Base-by-base conservation (phyloP, 352 stramenopile species). In the Globisporangium nagaii region DNA sequence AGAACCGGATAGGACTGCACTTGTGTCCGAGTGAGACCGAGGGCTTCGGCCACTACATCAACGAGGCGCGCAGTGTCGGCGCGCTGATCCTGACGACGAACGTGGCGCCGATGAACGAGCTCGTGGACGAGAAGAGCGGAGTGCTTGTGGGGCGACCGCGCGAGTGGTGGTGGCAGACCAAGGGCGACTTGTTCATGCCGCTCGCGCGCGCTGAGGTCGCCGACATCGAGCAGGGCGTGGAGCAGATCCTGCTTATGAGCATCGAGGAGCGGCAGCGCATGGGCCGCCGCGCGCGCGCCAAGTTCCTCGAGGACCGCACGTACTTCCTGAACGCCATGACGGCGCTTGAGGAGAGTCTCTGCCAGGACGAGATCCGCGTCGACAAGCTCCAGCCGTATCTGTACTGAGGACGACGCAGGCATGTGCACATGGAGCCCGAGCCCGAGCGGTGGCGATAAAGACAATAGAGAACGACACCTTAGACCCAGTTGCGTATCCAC, bases 41-140 rank as follows among this genome's bases (percentile, higher is more conserved):
- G 62, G 82, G 79, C 17, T 94, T 92, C 49, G 77, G 84, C 30
- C 84, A 94, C 60, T 90, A 90, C 49, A 91, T 94, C 59, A 94
- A 94, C 53, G 77, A 92, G 55, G 84, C 84, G 17, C 79, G 84
- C 25, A 89, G 81, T 51, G 71, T 75, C 10, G 81, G 77, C 11
- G 84, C 79, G 15, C 63, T 94, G 4, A 81, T 88, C 43, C 28
- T 94, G 42, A 90, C 84, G 32, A 86, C 79, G 20, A 75, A 94
- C 55, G 84, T 88, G 24, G 68, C 79, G 13, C 81, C 84, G 4
- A 94, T 92, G 84, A 94, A 94, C 58, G 84, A 94, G 53, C 70
- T 94, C 12, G 71, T 94, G 43, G 84, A 92, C 54, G 63, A 75
- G 17, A 56, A 71, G 44, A 88, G 69, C 42, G 84, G 84, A 27